These are phyloP conservation scores for Pulveroboletus sp. DNA, from an alignment of 768 basidiomycete species.

Conservation along the genomic window DNA sequence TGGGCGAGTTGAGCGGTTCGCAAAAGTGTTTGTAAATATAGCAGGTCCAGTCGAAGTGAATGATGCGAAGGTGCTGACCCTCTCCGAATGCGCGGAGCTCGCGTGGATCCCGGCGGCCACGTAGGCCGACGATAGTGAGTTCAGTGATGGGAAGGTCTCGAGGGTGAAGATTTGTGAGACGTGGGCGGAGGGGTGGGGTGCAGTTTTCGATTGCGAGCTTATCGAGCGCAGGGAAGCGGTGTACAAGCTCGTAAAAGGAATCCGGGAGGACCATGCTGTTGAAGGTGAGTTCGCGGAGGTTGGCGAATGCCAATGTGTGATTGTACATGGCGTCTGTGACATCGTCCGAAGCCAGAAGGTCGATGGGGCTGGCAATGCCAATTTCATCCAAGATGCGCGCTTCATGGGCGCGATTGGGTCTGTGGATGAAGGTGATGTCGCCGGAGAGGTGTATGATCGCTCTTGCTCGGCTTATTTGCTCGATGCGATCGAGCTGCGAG, in stretches of 20 bases:
- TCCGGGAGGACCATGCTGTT: constrained; percentile 35
- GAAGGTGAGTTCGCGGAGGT: constrained; percentile 36
- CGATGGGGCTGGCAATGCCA: constrained; percentile 15
- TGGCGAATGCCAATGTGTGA: constrained; percentile 24
- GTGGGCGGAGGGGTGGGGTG: constrained; percentile 19
- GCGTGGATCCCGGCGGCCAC: constrained; percentile 24
- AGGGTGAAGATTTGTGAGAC: constrained; percentile 23
- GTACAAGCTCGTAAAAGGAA: constrained; percentile 32
- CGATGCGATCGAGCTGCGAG: constrained; percentile 20
- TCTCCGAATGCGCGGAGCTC: constrained; percentile 33
- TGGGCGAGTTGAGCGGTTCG: background rate
- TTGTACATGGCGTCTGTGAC: constrained; percentile 20
- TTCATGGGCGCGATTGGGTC: constrained; percentile 21
- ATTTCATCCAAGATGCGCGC: constrained; percentile 23
- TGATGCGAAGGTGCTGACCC: constrained; percentile 33
- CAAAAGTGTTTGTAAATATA: constrained; percentile 33
- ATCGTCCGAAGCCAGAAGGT: constrained; percentile 18
- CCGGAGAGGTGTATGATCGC: constrained; percentile 19
- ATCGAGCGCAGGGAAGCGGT: constrained; percentile 34
- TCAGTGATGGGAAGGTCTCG: constrained; percentile 40
- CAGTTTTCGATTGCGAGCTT: constrained; percentile 41
- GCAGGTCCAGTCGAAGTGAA: constrained; percentile 42
- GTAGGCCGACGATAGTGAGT: constrained; percentile 37
- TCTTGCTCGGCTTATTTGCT: constrained; percentile 26
- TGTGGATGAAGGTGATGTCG: constrained; percentile 12